Conservation (phyloP, 2,329 filamentous ascomycete genomes). For the Scedosporium apiospermum region DNA sequence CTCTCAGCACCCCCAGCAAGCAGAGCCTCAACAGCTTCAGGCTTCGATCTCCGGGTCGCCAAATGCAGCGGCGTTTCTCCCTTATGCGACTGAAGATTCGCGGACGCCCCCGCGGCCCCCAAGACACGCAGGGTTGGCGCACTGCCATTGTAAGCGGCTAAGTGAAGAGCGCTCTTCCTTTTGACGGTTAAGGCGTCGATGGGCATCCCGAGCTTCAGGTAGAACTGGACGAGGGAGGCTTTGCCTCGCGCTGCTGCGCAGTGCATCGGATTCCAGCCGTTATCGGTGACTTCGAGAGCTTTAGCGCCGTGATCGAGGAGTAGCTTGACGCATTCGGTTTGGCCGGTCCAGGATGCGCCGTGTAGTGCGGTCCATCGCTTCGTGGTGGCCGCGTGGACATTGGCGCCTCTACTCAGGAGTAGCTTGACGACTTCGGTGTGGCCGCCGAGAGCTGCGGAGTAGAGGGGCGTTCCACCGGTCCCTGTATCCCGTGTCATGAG, state of each 20-base stretch:
- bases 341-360: background rate
- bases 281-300: background rate
- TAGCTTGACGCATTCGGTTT: slow-evolving; percentile 3
- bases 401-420: background rate
- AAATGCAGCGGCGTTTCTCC: slow-evolving; percentile 1
- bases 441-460: background rate
- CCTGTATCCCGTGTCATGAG: background rate
- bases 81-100: background rate
- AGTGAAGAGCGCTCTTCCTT: background rate
- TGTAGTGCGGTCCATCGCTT: background rate
- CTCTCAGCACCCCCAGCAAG: background rate
- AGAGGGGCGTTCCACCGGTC: background rate
- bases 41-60: background rate
- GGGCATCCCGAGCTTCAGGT: background rate
- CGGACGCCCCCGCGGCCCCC: background rate
- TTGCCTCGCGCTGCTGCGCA: background rate
- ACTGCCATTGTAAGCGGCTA: background rate
- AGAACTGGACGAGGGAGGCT: background rate
- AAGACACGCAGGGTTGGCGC: background rate
- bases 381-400: background rate
- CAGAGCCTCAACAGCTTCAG: background rate
- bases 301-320: background rate
- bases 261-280: background rate
- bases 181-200: background rate
- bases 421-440: slow-evolving; percentile 2